A percentile compares a stretch with the other conserved stretches of the same genome.
Evolutionary conservation across 139 green algal genomes (phyloP).

Genomic region (Microglena sp.): DNA sequence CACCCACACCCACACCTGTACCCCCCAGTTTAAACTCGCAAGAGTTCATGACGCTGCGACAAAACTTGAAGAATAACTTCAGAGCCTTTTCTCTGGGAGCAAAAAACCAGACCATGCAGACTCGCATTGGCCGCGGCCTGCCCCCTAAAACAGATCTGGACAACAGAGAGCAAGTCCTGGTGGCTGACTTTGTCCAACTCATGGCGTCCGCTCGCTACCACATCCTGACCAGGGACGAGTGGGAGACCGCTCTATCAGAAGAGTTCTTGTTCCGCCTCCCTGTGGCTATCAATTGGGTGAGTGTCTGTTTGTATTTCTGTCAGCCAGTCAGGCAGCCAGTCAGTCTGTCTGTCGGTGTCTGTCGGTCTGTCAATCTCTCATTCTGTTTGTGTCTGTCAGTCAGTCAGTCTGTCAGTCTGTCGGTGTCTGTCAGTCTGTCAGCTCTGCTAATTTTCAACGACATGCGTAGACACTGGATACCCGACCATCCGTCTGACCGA

Average conservation of each 20-base stretch:
- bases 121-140: conserved; percentile 8
- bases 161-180: conserved; percentile 20
- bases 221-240: conserved; percentile 45
- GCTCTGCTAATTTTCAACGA: too few species aligned
- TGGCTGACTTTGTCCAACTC: conserved; percentile 53
- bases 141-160: conserved; percentile 13
- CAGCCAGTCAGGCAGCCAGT: background rate
- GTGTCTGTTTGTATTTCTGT: background rate
- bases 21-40: too few species aligned
- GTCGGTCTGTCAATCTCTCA: background rate
- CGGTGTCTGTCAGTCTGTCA: background rate
- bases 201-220: conserved; percentile 51
- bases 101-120: conserved; percentile 23
- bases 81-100: conserved; percentile 32
- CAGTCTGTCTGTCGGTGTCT: background rate
- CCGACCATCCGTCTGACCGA: too few species aligned
- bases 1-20: too few species aligned
- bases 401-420: background rate
- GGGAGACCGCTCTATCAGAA: conserved; percentile 50
- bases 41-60: conserved; percentile 33
- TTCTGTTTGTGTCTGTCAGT: conserved; percentile 2
- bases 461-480: too few species aligned
- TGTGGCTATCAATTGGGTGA: conserved; percentile 49
- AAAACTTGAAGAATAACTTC: conserved; percentile 40
- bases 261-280: conserved; percentile 63